Percentiles rank a stretch among this genome's conserved stretches.
Evolutionary conservation across 148 eudicot species (phyloP).

Genomic region (Mesembryanthemum crystallinum): DNA sequence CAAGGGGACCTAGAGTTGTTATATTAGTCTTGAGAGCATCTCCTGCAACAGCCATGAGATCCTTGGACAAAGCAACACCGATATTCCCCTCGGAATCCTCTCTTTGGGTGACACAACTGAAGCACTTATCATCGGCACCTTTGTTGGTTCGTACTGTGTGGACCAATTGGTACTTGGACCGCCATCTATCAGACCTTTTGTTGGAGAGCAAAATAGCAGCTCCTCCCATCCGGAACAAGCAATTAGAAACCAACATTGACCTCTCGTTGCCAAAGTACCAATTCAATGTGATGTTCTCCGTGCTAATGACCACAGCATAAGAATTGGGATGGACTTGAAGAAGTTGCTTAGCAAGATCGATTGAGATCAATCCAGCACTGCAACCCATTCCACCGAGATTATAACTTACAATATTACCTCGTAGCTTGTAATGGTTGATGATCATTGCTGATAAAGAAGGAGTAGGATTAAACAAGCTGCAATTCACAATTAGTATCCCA

Average conservation of each 20-base stretch:
- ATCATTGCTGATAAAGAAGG: slow-evolving; percentile 50
- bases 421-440: slow-evolving; percentile 43
- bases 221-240: slow-evolving; percentile 53
- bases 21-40: slow-evolving; percentile 51
- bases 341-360: slow-evolving; percentile 49
- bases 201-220: slow-evolving; percentile 44
- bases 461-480: slow-evolving; percentile 52
- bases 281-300: slow-evolving; percentile 49
- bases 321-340: slow-evolving; percentile 49
- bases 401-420: slow-evolving; percentile 47
- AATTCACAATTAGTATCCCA: slow-evolving; percentile 49
- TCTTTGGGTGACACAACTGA: slow-evolving; percentile 39
- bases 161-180: slow-evolving; percentile 43
- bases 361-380: slow-evolving; percentile 51
- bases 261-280: slow-evolving; percentile 54
- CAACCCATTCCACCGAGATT: slow-evolving; percentile 58
- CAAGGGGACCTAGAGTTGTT: slow-evolving; percentile 46
- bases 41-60: slow-evolving; percentile 49
- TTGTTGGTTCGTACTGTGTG: slow-evolving; percentile 48
- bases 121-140: slow-evolving; percentile 48
- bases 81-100: slow-evolving; percentile 39
- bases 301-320: slow-evolving; percentile 46
- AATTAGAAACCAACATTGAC: slow-evolving; percentile 48
- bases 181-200: slow-evolving; percentile 34
- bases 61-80: slow-evolving; percentile 45